Conservation (phyloP, 306 rosid species). For the Prosopis cineraria region DNA sequence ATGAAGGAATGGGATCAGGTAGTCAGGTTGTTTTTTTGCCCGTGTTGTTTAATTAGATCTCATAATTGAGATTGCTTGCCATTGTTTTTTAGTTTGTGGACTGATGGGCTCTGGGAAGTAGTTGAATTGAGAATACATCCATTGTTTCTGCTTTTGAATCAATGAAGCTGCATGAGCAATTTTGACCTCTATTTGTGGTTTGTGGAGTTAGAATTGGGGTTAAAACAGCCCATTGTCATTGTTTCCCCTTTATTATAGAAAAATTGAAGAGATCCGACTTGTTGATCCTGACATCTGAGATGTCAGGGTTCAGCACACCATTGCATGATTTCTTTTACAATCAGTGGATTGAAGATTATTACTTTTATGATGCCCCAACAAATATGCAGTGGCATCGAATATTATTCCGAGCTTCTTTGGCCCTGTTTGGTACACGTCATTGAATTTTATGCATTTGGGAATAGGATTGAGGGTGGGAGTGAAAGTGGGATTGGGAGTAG, state of each 20-base stretch:
- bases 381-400: not conserved
- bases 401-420: not conserved
- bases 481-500: no score
- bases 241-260: not conserved
- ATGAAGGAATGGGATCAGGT: not conserved
- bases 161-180: not conserved
- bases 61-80: not conserved
- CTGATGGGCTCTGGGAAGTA: slow-evolving; percentile 10
- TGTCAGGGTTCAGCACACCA: not conserved
- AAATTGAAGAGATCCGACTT: not conserved
- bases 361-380: not conserved
- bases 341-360: not conserved
- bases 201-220: not conserved
- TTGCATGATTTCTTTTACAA: no score
- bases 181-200: not conserved
- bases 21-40: not conserved
- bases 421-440: no score
- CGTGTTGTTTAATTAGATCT: not conserved
- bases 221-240: not conserved
- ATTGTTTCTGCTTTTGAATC: not conserved
- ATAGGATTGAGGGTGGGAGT: no score
- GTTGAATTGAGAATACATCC: not conserved
- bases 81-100: not conserved
- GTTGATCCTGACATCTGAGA: not conserved
- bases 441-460: no score